phyloP scores from a whole-genome alignment of 805 yeast genomes.

The Kazachstania bromeliacearum region DNA sequence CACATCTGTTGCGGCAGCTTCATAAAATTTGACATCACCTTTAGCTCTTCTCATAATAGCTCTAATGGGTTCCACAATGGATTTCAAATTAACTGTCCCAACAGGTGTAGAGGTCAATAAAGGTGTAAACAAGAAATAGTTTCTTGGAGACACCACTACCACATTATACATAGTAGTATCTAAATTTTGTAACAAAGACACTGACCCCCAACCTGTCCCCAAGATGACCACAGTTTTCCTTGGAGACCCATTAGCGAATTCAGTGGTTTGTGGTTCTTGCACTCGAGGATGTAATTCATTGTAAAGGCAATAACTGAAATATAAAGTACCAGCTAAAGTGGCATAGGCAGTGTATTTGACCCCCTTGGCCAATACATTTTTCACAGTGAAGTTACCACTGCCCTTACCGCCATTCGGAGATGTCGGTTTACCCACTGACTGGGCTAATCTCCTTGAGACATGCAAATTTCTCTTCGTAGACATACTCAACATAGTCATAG shows the following conservation, averaged over 20 bases:
- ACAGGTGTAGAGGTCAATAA: conserved; percentile 90
- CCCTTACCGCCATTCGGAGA: background rate
- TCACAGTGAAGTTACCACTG: too few relatives aligned
- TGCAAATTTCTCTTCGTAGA: too few relatives aligned
- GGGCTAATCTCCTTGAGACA: too few relatives aligned
- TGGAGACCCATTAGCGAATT: conserved; percentile 38
- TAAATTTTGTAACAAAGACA: conserved; percentile 71
- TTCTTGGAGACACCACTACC: conserved; percentile 85
- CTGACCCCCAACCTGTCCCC: conserved; percentile 95
- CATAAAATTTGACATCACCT: conserved; percentile 74
- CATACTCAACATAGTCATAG: too few relatives aligned
- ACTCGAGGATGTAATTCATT: conserved; percentile 51
- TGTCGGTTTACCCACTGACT: too few relatives aligned
- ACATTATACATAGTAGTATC: conserved; percentile 86
- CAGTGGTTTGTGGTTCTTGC: conserved; percentile 53
- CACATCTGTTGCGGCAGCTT: conserved; percentile 81
- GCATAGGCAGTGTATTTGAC: conserved; percentile 1
- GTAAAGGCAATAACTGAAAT: conserved; percentile 53
- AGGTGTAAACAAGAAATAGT: conserved; percentile 92
- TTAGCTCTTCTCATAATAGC: conserved; percentile 68
- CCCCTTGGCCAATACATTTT: background rate
- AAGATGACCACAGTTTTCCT: conserved; percentile 49
- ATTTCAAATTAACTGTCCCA: conserved; percentile 81
- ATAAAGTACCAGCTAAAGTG: conserved; percentile 41
- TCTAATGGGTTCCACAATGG: conserved; percentile 91